These are phyloP conservation scores for Pneumocystis oryctolagi DNA, from an alignment of 1,139 yeast genomes.

Conservation along the genomic window DNA sequence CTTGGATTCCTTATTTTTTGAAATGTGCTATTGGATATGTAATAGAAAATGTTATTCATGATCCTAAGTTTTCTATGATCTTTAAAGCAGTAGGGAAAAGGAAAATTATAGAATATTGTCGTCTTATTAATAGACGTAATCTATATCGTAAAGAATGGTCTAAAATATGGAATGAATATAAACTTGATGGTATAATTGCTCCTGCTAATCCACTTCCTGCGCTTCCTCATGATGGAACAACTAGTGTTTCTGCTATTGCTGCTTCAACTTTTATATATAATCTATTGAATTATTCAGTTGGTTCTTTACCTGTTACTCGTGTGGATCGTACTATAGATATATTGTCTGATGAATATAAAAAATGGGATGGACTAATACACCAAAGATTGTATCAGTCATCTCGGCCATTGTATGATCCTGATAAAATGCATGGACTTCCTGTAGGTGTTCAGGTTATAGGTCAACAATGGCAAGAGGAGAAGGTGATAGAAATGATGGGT, in stretches of 20 bases:
- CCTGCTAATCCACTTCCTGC: conserved; percentile 14
- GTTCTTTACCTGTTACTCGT: conserved; percentile 39
- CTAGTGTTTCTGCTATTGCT: conserved; percentile 27
- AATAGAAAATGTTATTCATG: conserved; percentile 26
- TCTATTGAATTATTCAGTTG: conserved; percentile 41
- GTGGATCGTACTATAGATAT: conserved; percentile 43
- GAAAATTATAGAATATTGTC: conserved; percentile 28
- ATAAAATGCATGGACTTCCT: conserved; percentile 46
- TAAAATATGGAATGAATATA: conserved; percentile 24
- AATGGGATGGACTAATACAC: conserved; percentile 40
- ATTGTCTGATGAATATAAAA: conserved; percentile 45
- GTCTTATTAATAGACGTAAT: conserved; percentile 9
- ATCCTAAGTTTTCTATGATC: conserved; percentile 25
- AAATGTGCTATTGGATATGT: conserved; percentile 25
- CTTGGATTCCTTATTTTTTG: conserved; percentile 27
- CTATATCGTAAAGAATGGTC: conserved; percentile 23
- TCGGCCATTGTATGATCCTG: conserved; percentile 35
- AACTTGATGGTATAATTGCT: conserved; percentile 10
- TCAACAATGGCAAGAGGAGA: conserved; percentile 46
- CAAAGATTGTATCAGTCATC: conserved; percentile 27
- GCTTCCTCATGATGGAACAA: conserved; percentile 14
- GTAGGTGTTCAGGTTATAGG: conserved; percentile 52
- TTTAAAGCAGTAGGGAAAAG: conserved; percentile 25
- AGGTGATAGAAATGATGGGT: conserved; percentile 34
- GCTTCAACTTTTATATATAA: conserved; percentile 41